A percentile compares a stretch with the other conserved stretches of the same genome.
These are phyloP conservation scores for Candida sanyaensis DNA, from an alignment of 1,139 yeast species.

Conservation along the genomic window DNA sequence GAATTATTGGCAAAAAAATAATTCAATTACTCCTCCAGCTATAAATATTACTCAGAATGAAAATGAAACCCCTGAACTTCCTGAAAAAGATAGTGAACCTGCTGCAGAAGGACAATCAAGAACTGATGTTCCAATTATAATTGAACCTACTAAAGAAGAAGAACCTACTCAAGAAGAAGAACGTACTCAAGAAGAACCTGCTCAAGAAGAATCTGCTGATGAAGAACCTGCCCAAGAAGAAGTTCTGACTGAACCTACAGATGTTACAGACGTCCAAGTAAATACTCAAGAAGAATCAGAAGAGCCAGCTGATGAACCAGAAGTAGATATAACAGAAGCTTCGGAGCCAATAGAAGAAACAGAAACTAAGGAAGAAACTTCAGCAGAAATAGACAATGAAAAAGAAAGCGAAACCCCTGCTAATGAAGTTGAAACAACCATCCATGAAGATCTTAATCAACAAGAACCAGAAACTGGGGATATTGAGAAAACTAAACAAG, in stretches of 20 bases:
- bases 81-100: slow-evolving; percentile 1
- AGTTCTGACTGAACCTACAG: background rate
- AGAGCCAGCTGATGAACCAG: background rate
- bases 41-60: background rate
- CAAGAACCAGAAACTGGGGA: background rate
- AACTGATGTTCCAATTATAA: slow-evolving; percentile 11
- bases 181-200: slow-evolving; percentile 1
- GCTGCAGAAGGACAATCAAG: background rate
- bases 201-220: slow-evolving; percentile 20
- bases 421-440: slow-evolving; percentile 2
- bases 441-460: slow-evolving; percentile 6
- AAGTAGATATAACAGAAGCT: slow-evolving; percentile 3
- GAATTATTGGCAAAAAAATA: slow-evolving; percentile 39
- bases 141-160: slow-evolving; percentile 14
- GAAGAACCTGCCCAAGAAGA: slow-evolving; percentile 11
- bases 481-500: slow-evolving; percentile 5
- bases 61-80: slow-evolving; percentile 5
- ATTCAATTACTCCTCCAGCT: background rate
- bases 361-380: slow-evolving; percentile 3
- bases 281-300: background rate
- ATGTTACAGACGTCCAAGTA: background rate
- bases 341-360: slow-evolving; percentile 5
- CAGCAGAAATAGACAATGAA: slow-evolving; percentile 1
- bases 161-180: slow-evolving; percentile 10
- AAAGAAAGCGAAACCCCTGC: slow-evolving; percentile 6